Percentiles rank a stretch among this genome's conserved stretches.
Evolutionary conservation across 1,284 basidiomycete species (phyloP).

Genomic region (Irpex lacteus): DNA sequence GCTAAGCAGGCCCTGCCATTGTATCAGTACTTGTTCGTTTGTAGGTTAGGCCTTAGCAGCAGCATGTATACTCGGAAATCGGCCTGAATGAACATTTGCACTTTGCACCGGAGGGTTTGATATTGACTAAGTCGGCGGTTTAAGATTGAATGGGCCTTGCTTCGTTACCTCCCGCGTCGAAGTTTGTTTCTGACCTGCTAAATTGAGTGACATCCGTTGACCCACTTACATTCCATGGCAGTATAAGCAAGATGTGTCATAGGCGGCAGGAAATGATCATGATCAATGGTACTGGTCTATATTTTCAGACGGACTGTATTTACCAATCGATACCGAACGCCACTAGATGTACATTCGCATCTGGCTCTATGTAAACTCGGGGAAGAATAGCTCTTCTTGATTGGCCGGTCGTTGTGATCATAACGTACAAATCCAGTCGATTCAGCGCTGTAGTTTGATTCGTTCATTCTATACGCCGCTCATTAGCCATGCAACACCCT

Average conservation of each 20-base stretch:
- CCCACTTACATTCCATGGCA: not conserved
- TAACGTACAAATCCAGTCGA: not conserved
- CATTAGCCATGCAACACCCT: too few relatives aligned
- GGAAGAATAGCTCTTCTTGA: not conserved
- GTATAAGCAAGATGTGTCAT: too few relatives aligned
- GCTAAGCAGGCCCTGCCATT: not conserved
- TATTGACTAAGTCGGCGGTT: not conserved
- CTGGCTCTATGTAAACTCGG: not conserved
- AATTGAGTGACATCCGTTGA: not conserved
- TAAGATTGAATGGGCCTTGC: not conserved
- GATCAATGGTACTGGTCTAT: too few relatives aligned
- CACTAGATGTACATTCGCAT: not conserved
- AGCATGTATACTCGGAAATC: not conserved
- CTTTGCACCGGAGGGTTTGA: not conserved
- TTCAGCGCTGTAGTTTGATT: too few relatives aligned
- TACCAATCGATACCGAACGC: not conserved
- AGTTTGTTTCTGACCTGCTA: not conserved
- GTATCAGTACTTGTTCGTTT: not conserved
- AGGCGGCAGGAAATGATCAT: too few relatives aligned
- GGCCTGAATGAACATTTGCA: not conserved
- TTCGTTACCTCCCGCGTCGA: not conserved
- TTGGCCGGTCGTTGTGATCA: not conserved
- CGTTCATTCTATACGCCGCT: too few relatives aligned
- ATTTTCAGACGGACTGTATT: not conserved
- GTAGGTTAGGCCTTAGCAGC: not conserved